Evolutionary conservation across 2,329 filamentous ascomycete genomes (phyloP), one percentile per base, ranked within the genome.

Genomic region (Aureobasidium mangrovei): DNA sequence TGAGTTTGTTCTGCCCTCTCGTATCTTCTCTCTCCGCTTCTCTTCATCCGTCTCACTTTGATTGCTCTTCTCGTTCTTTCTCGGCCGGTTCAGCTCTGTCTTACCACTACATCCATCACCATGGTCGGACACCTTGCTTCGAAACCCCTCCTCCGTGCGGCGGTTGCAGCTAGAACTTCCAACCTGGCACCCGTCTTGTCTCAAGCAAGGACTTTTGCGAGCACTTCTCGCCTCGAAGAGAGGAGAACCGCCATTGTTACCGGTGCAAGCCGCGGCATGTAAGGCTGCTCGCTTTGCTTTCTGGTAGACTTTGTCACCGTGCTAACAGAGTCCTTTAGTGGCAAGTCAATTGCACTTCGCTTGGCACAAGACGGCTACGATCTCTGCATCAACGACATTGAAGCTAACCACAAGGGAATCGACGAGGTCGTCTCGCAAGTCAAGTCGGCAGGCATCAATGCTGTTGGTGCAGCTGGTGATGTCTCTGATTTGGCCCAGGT

Each of bases 361-460:
- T 74, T 86, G 12, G 82, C 82, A 4, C 68, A 73, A 26, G 83
- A 86, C 58, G 83, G 83, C 53, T 86, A 85, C 68, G 74, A 81
- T 59, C 72, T 87, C 47, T 83, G 80, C 62, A 71, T 86, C 59
- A 85, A 84, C 63, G 83, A 86, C 59, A 69, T 85, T 12, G 59
- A 71, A 29, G 70, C 75, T 10, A 80, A 83, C 58, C 67, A 74
- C 48, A 60, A 72, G 3, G 75, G 70, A 1, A 77, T 79, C 57
- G 75, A 82, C 49, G 72, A 77, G 26, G 65, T 75, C 0, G 77
- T 75, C 7, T 67, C 74, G 24, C 74, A 83, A 58, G 80, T 85
- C 53, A 66, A 75, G 53, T 57, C 64, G 3, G 67, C 78, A 7
- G 80, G 77, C 1, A 69, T 77, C 27, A 77, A 76, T 44, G 73